Conservation (phyloP, 2,329 filamentous ascomycete species). For the Aspergillus fumigatus region DNA sequence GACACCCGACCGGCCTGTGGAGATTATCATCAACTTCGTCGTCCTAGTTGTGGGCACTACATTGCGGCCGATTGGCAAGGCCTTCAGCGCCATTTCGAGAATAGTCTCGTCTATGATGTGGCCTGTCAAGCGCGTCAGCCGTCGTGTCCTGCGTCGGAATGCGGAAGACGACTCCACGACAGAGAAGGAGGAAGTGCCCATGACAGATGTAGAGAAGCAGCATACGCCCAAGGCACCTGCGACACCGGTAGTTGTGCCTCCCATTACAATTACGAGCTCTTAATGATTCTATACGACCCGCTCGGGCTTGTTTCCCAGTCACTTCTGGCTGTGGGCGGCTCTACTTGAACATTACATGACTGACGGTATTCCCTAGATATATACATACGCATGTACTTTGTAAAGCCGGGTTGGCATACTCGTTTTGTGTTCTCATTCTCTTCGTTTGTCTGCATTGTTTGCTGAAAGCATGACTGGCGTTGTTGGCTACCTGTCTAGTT, state of each 20-base stretch:
- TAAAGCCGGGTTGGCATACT: neutral
- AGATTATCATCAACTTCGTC: conserved; percentile 45
- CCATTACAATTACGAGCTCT: conserved; percentile 38
- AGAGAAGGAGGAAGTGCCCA: conserved; percentile 16
- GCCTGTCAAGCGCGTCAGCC: conserved; percentile 22
- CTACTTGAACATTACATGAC: neutral
- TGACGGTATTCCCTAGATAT: neutral
- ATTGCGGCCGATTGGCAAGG: conserved; percentile 39
- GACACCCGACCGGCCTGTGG: conserved; percentile 65
- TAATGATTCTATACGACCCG: conserved; percentile 4
- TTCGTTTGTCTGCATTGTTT: neutral
- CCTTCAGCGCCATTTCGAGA: conserved; percentile 22
- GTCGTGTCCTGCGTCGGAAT: neutral
- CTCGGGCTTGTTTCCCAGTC: neutral
- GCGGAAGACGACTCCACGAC: neutral
- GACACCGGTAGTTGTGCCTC: conserved; percentile 28
- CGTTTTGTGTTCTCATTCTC: neutral
- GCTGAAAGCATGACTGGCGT: neutral
- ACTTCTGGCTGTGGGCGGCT: neutral
- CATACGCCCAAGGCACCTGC: conserved; percentile 16
- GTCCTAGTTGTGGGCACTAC: conserved; percentile 51
- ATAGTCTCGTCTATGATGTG: conserved; percentile 19
- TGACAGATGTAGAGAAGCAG: conserved; percentile 6
- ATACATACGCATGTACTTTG: neutral
- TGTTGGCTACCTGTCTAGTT: neutral